Percentiles rank a stretch among this genome's conserved stretches.
Evolutionary conservation across 768 basidiomycete species (phyloP).

Genomic region (Asterophora lycoperdoides): DNA sequence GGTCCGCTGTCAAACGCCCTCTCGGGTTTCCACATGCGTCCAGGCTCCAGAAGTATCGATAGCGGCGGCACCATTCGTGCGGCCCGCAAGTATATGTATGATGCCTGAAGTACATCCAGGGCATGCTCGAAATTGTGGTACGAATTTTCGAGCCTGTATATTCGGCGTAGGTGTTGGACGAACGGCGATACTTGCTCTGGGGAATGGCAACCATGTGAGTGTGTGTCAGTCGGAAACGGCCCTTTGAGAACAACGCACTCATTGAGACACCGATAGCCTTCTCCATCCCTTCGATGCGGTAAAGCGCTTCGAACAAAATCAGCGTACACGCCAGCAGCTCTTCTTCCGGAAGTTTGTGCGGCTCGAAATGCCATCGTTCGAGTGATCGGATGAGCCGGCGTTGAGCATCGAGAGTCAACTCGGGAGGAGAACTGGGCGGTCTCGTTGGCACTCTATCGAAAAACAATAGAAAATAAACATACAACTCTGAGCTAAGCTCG

Average conservation of each 20-base stretch:
- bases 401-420: conserved; percentile 48
- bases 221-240: conserved; percentile 13
- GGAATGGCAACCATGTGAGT: conserved; percentile 6
- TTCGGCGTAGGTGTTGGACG: conserved; percentile 81
- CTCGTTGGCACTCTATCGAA: not conserved
- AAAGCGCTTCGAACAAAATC: conserved; percentile 82
- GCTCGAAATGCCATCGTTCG: conserved; percentile 88
- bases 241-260: conserved; percentile 37
- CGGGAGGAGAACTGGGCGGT: conserved; percentile 39
- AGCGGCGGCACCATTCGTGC: conserved; percentile 81
- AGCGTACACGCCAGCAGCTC: conserved; percentile 79
- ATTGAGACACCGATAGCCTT: conserved; percentile 54
- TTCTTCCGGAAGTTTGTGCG: conserved; percentile 75
- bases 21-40: conserved; percentile 38
- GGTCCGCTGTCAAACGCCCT: conserved; percentile 34
- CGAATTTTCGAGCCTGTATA: conserved; percentile 87
- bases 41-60: conserved; percentile 53
- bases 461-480: conserved; percentile 21
- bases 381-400: conserved; percentile 61
- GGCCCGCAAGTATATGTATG: conserved; percentile 76
- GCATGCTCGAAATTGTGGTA: conserved; percentile 99
- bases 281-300: conserved; percentile 73
- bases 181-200: conserved; percentile 74
- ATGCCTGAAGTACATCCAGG: conserved; percentile 91
- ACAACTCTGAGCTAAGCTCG: conserved; percentile 44